phyloP scores from a whole-genome alignment of 768 basidiomycete genomes.

The Mycena crocata region DNA sequence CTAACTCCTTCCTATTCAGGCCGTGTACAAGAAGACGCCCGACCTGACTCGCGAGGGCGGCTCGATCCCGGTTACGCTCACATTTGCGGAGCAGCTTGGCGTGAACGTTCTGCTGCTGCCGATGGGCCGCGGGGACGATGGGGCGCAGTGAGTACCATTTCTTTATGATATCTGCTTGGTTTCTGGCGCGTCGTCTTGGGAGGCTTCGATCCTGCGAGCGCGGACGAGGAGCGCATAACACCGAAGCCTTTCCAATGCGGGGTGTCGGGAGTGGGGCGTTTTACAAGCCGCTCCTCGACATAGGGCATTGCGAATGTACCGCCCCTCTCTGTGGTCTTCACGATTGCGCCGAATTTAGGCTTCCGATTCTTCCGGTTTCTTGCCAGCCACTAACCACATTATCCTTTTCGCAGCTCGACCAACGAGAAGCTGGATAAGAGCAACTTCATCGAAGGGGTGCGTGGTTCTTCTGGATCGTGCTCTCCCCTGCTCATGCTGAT shows the following conservation, averaged over 20 bases:
- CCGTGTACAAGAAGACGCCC: conserved; percentile 79
- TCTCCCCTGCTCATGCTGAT: background rate
- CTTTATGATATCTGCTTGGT: background rate
- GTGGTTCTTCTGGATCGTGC: background rate
- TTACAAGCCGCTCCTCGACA: too few relatives aligned
- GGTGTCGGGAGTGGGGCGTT: too few relatives aligned
- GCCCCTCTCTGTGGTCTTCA: background rate
- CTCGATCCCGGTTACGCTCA: conserved; percentile 93
- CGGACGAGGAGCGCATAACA: too few relatives aligned
- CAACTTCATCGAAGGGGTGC: conserved; percentile 91
- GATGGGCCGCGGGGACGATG: conserved; percentile 95
- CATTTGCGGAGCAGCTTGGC: conserved; percentile 88
- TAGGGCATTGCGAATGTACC: too few relatives aligned
- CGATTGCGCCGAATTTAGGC: background rate
- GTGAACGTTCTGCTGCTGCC: conserved; percentile 92
- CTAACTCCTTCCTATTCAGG: conserved; percentile 39
- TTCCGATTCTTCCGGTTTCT: background rate
- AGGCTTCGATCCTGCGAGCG: background rate
- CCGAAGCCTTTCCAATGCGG: too few relatives aligned
- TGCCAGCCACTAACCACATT: background rate
- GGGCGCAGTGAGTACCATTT: conserved; percentile 77
- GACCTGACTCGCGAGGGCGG: conserved; percentile 94
- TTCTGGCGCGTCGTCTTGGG: background rate
- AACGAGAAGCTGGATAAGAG: conserved; percentile 94
- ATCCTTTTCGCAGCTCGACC: conserved; percentile 68